phyloP scores from a whole-genome alignment of 2,329 filamentous ascomycete genomes.

The Chaetothyriales sp. region DNA sequence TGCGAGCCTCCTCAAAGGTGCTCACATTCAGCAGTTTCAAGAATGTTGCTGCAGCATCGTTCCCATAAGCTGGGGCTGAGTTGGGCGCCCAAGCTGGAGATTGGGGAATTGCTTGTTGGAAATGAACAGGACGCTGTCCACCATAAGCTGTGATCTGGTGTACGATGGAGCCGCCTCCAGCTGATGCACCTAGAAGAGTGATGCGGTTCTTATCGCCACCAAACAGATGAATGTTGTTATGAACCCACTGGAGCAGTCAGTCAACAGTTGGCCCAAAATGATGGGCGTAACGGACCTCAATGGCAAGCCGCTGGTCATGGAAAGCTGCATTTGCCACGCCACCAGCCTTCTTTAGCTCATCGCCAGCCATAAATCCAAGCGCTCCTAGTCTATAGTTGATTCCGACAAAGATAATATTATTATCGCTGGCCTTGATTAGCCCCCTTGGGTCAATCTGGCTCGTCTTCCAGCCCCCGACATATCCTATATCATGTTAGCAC shows the following conservation, averaged over 20 bases:
- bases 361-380: slow-evolving; percentile 34
- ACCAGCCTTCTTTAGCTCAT: slow-evolving; percentile 25
- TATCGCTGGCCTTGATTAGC: slow-evolving; percentile 29
- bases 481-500: slow-evolving; percentile 15
- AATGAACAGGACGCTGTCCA: slow-evolving; percentile 21
- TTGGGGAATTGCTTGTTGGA: slow-evolving; percentile 30
- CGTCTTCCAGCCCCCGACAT: slow-evolving; percentile 26
- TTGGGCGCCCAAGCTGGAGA: slow-evolving; percentile 28
- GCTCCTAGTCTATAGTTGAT: slow-evolving; percentile 35
- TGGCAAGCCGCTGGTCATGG: slow-evolving; percentile 35
- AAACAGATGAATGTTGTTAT: slow-evolving; percentile 38
- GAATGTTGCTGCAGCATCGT: slow-evolving; percentile 26
- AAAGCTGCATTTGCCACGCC: slow-evolving; percentile 36
- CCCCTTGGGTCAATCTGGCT: slow-evolving; percentile 23
- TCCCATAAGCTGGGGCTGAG: slow-evolving; percentile 23
- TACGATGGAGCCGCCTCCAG: slow-evolving; percentile 39
- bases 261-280: not conserved
- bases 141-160: slow-evolving; percentile 42
- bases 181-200: slow-evolving; percentile 39
- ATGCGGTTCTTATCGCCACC: slow-evolving; percentile 38
- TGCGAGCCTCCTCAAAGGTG: slow-evolving; percentile 30
- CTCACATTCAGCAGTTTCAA: slow-evolving; percentile 29
- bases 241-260: slow-evolving; percentile 42
- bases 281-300: not conserved
- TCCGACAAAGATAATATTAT: slow-evolving; percentile 31